These are phyloP conservation scores for Zygnema circumcarinatum DNA, from an alignment of 139 green algal genomes.

Conservation along the genomic window DNA sequence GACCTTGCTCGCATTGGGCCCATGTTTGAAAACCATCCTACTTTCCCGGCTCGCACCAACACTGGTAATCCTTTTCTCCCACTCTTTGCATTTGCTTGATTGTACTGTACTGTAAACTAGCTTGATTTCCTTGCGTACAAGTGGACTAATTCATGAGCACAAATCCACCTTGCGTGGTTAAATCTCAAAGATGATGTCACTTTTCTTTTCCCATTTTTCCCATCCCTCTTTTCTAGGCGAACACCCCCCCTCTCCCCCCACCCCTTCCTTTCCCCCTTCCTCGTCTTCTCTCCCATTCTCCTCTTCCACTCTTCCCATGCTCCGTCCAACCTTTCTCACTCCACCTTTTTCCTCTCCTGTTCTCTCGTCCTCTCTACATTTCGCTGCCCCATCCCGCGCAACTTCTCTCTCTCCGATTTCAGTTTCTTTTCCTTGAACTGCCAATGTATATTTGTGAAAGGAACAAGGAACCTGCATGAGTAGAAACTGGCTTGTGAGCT, in stretches of 20 bases:
- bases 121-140: conserved; percentile 17
- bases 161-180: conserved; percentile 10
- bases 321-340: background rate
- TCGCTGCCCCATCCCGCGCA: conserved; percentile 1
- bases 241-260: background rate
- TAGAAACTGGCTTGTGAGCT: no score
- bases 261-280: conserved; percentile 23
- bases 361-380: conserved; percentile 2
- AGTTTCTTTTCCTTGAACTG: no score
- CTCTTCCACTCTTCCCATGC: background rate
- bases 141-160: conserved; percentile 7
- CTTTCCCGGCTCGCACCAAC: conserved; percentile 94
- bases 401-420: no score
- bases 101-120: background rate
- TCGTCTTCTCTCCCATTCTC: background rate
- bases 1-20: conserved; percentile 80
- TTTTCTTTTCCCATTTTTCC: background rate
- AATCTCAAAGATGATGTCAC: background rate
- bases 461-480: no score
- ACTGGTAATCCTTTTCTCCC: conserved; percentile 66
- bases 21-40: conserved; percentile 87
- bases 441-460: no score
- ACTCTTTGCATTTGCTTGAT: conserved; percentile 13
- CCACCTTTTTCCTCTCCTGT: background rate
- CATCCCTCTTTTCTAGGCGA: background rate